These are phyloP conservation scores for Persicaria maculosa DNA, from an alignment of 148 eudicot species.

Conservation along the genomic window DNA sequence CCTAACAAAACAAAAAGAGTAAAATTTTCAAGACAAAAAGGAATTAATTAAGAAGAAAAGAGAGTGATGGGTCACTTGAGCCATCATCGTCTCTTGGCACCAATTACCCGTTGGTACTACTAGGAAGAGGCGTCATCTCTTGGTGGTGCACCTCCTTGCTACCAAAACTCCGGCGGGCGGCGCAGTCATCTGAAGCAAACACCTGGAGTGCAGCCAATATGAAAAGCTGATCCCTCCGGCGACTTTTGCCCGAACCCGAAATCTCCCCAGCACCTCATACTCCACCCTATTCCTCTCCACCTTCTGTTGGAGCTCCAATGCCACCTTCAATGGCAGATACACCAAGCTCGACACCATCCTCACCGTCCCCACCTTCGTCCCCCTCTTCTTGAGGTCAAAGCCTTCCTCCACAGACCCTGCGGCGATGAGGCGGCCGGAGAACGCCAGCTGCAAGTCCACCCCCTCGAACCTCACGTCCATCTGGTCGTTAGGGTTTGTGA, in stretches of 20 bases:
- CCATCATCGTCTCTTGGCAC: too few species aligned
- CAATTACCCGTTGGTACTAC: background rate
- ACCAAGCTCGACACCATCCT: constrained; percentile 76
- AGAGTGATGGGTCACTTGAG: too few species aligned
- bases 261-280: constrained; percentile 51
- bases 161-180: constrained; percentile 69
- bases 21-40: too few species aligned
- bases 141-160: constrained; percentile 49
- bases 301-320: constrained; percentile 53
- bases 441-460: constrained; percentile 46
- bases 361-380: constrained; percentile 28
- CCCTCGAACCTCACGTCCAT: constrained; percentile 54
- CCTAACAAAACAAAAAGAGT: too few species aligned
- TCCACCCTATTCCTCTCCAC: constrained; percentile 50
- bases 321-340: constrained; percentile 56
- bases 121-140: constrained; percentile 31
- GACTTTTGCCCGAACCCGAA: constrained; percentile 36
- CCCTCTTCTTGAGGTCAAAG: constrained; percentile 41
- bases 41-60: too few species aligned
- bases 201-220: constrained; percentile 57
- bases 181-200: constrained; percentile 71
- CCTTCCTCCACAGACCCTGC: constrained; percentile 39
- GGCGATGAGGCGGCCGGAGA: constrained; percentile 46
- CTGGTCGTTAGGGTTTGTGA: constrained; percentile 68
- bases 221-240: constrained; percentile 39